phyloP scores from a whole-genome alignment of 768 basidiomycete species.

The Termitomyces sp. region DNA sequence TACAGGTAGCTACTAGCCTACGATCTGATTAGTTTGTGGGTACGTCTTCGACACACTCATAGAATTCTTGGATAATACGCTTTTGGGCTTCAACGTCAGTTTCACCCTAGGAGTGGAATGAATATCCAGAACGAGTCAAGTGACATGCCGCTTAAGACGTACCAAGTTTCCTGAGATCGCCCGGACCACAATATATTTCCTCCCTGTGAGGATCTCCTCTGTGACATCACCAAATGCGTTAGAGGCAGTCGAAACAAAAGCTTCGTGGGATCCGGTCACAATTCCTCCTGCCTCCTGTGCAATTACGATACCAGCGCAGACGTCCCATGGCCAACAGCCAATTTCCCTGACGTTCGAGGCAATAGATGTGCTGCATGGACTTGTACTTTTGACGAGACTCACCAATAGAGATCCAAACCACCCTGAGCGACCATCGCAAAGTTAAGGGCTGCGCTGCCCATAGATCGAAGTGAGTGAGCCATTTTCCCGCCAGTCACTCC shows the following conservation, averaged over 20 bases:
- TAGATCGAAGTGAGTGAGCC: slow-evolving; percentile 77
- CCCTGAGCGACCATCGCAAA: slow-evolving; percentile 86
- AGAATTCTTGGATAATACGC: slow-evolving; percentile 86
- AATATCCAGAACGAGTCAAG: background rate
- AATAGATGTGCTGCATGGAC: background rate
- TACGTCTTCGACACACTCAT: slow-evolving; percentile 72
- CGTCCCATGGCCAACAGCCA: slow-evolving; percentile 82
- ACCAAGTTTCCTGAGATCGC: slow-evolving; percentile 59
- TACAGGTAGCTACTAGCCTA: too few relatives aligned
- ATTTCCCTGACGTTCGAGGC: slow-evolving; percentile 57
- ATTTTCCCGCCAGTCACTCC: slow-evolving; percentile 72
- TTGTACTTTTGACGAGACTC: slow-evolving; percentile 14
- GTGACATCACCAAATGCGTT: slow-evolving; percentile 56
- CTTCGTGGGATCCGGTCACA: slow-evolving; percentile 63
- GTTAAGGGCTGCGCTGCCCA: slow-evolving; percentile 84
- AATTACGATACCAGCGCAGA: slow-evolving; percentile 89
- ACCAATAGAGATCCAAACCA: slow-evolving; percentile 86
- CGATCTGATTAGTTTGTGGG: slow-evolving; percentile 39
- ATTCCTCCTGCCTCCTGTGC: slow-evolving; percentile 84
- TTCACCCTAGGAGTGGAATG: slow-evolving; percentile 41
- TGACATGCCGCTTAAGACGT: slow-evolving; percentile 12
- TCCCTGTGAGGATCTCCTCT: slow-evolving; percentile 65
- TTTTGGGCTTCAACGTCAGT: slow-evolving; percentile 50
- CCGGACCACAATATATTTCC: slow-evolving; percentile 78
- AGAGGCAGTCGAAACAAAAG: slow-evolving; percentile 32